Evolutionary conservation across 2,329 filamentous ascomycete genomes (phyloP), one percentile per base, ranked within the genome.

Genomic region (Coleophoma cylindrospora): DNA sequence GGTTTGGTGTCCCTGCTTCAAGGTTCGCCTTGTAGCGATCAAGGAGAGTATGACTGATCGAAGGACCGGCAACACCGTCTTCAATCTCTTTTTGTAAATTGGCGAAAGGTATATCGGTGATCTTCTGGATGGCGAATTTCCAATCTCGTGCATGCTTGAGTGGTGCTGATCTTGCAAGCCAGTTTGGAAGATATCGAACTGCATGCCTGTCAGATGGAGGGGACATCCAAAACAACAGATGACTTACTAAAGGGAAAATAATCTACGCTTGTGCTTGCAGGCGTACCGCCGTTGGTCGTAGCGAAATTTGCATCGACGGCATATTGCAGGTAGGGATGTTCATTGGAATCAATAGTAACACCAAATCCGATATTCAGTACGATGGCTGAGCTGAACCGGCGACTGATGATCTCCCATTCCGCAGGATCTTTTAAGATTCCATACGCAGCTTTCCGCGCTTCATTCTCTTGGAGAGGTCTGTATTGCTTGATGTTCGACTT

Each of bases 351-450:
- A 15, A 74, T 65, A 3, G 56, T 59, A 43, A 75, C 65, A 8
- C 73, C 73, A 53, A 74, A 75, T 2, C 70, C 70, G 12, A 75
- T 71, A 4, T 65, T 59, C 13, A 75, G 57, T 1, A 74, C 69
- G 19, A 74, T 60, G 6, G 70, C 71, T 0, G 68, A 68, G 8
- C 70, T 62, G 38, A 72, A 74, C 1, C 68, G 65, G 9, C 65
- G 55, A 45, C 19, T 38, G n/a, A 43, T 51, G 22, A 40, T 17
- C 19, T 72, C 67, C 71, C 71, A 74, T 1, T 64, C 54, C 1
- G 53, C 54, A 0, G 70, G 69, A 1, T 55, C 55, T 9, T 57
- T 51, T 5, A 66, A 21, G 3, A 74, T 61, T 5, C 64, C 64
- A 17, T 59, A 50, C 33, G 69, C 50, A 53, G 67, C 53, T 43